A percentile compares a stretch with the other conserved stretches of the same genome.
These are phyloP conservation scores for Pinguiococcus pyrenoidosus DNA, from an alignment of 108 stramenopile species.

Conservation along the genomic window DNA sequence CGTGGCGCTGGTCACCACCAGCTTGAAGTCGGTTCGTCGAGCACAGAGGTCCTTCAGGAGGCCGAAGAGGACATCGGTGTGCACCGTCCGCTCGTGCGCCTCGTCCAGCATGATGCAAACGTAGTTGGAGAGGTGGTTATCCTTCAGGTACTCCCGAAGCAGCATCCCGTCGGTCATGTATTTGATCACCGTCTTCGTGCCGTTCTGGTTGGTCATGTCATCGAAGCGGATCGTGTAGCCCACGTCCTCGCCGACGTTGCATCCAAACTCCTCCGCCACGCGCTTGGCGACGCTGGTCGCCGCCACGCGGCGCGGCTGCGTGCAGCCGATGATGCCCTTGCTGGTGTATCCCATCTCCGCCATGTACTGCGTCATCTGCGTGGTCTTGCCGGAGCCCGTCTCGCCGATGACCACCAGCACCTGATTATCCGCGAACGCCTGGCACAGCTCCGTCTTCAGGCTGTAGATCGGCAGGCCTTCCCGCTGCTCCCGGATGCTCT, in stretches of 20 bases:
- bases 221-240: slow-evolving; percentile 98
- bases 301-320: slow-evolving; percentile 94
- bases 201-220: slow-evolving; percentile 77
- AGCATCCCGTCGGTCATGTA: slow-evolving; percentile 92
- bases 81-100: slow-evolving; percentile 96
- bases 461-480: slow-evolving; percentile 74
- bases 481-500: slow-evolving; percentile 85
- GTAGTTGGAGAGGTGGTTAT: slow-evolving; percentile 53
- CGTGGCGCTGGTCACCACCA: slow-evolving; percentile 86
- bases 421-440: slow-evolving; percentile 67
- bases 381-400: slow-evolving; percentile 86
- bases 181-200: slow-evolving; percentile 78
- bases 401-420: slow-evolving; percentile 93
- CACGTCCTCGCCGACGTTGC: slow-evolving; percentile 78
- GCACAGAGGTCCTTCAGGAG: slow-evolving; percentile 78
- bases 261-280: slow-evolving; percentile 95
- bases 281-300: slow-evolving; percentile 96
- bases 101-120: slow-evolving; percentile 76
- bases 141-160: slow-evolving; percentile 56
- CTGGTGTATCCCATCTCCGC: slow-evolving; percentile 79
- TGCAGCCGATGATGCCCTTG: slow-evolving; percentile 89
- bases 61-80: slow-evolving; percentile 95
- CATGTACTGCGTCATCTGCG: slow-evolving; percentile 98
- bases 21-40: slow-evolving; percentile 71
- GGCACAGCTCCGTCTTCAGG: slow-evolving; percentile 63